phyloP scores from a whole-genome alignment of 2,329 filamentous ascomycete genomes.

The Tolypocladium amazonense region DNA sequence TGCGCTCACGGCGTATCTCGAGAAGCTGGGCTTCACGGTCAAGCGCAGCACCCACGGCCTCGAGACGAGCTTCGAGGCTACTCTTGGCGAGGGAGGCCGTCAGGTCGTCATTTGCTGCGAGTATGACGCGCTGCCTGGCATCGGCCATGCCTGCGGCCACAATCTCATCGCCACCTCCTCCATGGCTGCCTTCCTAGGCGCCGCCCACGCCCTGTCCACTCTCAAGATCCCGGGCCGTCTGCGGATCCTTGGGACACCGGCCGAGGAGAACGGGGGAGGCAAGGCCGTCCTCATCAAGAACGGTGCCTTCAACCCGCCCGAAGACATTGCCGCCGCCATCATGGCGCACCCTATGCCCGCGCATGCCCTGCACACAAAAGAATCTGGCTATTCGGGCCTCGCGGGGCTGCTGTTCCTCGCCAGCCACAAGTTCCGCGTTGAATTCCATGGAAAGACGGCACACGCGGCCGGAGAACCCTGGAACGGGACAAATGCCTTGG shows the following conservation, averaged over 20 bases:
- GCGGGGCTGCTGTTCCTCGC: conserved; percentile 20
- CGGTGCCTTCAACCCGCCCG: conserved; percentile 14
- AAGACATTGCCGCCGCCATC: conserved; percentile 16
- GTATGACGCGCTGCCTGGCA: conserved; percentile 35
- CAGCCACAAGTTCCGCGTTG: conserved; percentile 18
- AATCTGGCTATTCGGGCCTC: conserved; percentile 7
- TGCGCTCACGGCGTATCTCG: conserved; percentile 32
- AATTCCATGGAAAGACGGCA: conserved; percentile 21
- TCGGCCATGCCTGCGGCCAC: conserved; percentile 35
- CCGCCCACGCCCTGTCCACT: conserved; percentile 20
- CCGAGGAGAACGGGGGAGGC: conserved; percentile 31
- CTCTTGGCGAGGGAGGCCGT: conserved; percentile 28
- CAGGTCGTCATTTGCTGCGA: conserved; percentile 32
- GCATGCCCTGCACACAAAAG: neutral
- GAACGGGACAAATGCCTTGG: conserved; percentile 25
- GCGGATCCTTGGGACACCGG: conserved; percentile 30
- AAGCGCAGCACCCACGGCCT: conserved; percentile 39
- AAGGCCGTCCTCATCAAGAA: conserved; percentile 20
- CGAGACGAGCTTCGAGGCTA: conserved; percentile 38
- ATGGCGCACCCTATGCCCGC: conserved; percentile 15
- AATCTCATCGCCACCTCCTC: conserved; percentile 32
- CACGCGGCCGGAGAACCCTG: conserved; percentile 25
- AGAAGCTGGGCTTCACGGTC: conserved; percentile 32
- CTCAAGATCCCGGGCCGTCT: conserved; percentile 21
- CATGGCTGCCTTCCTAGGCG: conserved; percentile 27